A percentile compares a stretch with the other conserved stretches of the same genome.
These are phyloP conservation scores for Exophiala viscosa DNA, from an alignment of 2,329 filamentous ascomycete species.

Conservation along the genomic window DNA sequence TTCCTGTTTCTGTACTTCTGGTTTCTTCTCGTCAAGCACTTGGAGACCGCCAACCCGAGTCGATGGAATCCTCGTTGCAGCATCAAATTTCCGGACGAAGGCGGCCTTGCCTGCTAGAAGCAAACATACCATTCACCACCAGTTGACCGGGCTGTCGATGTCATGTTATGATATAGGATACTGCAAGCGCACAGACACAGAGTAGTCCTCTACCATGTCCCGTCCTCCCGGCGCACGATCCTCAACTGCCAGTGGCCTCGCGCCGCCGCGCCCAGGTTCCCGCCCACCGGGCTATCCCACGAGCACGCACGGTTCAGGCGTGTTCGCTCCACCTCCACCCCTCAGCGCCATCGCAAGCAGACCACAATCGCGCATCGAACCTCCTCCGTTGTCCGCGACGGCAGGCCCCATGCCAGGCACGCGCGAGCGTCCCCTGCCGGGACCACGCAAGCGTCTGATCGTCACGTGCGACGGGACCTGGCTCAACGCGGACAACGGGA, in stretches of 20 bases:
- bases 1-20: neutral
- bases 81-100: constrained; percentile 14
- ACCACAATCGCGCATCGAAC: constrained; percentile 24
- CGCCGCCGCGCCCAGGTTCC: constrained; percentile 10
- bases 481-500: constrained; percentile 33
- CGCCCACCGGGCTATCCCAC: constrained; percentile 12
- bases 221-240: constrained; percentile 17
- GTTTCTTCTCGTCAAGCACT: neutral
- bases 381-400: constrained; percentile 25
- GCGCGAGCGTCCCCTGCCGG: constrained; percentile 18
- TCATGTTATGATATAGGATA: constrained; percentile 3
- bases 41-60: constrained; percentile 5
- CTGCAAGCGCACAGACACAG: neutral
- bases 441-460: constrained; percentile 33
- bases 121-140: neutral
- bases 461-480: constrained; percentile 38
- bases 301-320: constrained; percentile 19
- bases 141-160: no score
- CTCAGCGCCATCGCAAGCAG: constrained; percentile 14
- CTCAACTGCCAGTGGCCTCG: constrained; percentile 23
- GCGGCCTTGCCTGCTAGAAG: constrained; percentile 13
- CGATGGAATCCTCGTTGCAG: constrained; percentile 18
- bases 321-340: constrained; percentile 16
- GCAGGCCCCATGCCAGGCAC: constrained; percentile 28
- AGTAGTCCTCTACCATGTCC: constrained; percentile 15